Base-by-base conservation (phyloP, 75 land plant species). In the Pseudotsuga menziesii region DNA sequence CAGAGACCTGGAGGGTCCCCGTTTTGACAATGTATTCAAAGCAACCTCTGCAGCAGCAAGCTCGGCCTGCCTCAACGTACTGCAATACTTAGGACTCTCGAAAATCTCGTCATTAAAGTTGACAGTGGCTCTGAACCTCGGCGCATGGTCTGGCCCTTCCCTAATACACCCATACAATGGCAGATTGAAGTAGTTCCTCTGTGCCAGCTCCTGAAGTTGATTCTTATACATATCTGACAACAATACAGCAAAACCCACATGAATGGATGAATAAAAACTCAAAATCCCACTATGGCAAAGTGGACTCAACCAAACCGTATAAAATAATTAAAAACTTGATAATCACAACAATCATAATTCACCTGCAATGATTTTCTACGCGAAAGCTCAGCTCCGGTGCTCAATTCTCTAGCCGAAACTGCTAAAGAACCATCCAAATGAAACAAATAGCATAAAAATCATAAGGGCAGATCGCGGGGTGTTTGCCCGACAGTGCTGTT, bases 191-290 rank as follows among this genome's bases (percentile, higher is more conserved):
- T 72, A 74, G 77, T 77, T 81, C 61, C 84, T 78, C 58, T 85
- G 87, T 5, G 85, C 87, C 32, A 85, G 73, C 77, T 82, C 87
- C 54, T 79, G 85, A 13, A 84, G 81, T 79, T 84, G 83, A 70
- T 84, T 84, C 73, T 84, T 84, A 72, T 77, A 80, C 61, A 84
- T 84, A 55, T 5, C 79, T 81, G 56, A 16, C 48, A 67, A 17
- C 20, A 67, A 13, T 35, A 3, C 71, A 20, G 36, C 22, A 67
- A 36, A 36, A 36, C 56, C 36, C 74, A 7, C 74, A 22, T 72
- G 25, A 72, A 39, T 52, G 14, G 48, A 72, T 44, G n/a, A 58
- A 39, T 39, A 39, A 39, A 3, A 39, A 3, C 2, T 4, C 41
- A 20, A 58, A 58, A 20, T 58, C 17, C 17, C 60, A 20, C 4